These are phyloP conservation scores for Trichoderma endophyticum DNA, from an alignment of 2,329 filamentous ascomycete genomes.

Conservation along the genomic window DNA sequence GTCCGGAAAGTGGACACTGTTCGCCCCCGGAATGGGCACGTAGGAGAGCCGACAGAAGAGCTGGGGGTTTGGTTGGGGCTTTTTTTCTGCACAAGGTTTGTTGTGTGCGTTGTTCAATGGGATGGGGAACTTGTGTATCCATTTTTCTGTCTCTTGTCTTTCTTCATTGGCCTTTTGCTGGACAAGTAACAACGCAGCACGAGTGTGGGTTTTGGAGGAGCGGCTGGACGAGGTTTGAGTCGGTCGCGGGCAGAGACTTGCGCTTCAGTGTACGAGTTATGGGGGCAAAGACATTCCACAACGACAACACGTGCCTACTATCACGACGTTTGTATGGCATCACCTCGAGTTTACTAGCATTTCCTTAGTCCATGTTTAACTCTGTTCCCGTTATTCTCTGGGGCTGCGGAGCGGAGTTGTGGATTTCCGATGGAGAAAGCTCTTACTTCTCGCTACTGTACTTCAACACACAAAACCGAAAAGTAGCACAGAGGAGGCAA, in stretches of 20 bases:
- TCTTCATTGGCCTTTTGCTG: not conserved
- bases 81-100: not conserved
- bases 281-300: not conserved
- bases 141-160: not conserved
- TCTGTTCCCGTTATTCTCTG: not conserved
- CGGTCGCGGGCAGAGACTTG: not conserved
- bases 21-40: not conserved
- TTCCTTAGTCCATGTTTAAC: not conserved
- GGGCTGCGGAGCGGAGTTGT: not conserved
- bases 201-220: not conserved
- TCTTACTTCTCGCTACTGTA: not conserved
- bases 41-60: not conserved
- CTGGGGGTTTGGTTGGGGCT: not conserved
- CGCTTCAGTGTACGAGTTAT: not conserved
- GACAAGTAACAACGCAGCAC: not conserved
- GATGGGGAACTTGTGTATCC: not conserved
- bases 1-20: constrained; percentile 8
- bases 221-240: not conserved
- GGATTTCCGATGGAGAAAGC: not conserved
- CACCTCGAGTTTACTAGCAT: not conserved
- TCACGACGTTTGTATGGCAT: constrained; percentile 2
- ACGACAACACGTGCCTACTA: not conserved
- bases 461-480: not conserved
- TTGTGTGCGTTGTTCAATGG: not conserved
- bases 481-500: not conserved